Evolutionary conservation across 2,329 filamentous ascomycete genomes (phyloP).

Genomic region (Stemphylium beticola): DNA sequence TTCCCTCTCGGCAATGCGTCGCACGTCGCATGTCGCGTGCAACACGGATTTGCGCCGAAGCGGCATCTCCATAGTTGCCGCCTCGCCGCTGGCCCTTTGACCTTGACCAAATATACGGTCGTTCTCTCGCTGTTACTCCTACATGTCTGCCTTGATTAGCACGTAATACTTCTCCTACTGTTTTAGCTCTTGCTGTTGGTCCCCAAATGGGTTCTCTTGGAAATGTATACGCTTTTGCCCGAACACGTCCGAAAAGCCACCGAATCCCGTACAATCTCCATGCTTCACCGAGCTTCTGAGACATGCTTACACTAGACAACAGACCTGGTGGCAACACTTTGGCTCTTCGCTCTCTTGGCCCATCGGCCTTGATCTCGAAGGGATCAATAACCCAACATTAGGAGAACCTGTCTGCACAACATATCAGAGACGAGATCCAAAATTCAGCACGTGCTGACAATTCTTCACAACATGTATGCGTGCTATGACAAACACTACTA

Average conservation of each 20-base stretch:
- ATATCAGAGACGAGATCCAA: neutral
- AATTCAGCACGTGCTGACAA: conserved; percentile 22
- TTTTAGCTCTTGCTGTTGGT: neutral
- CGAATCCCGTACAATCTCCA: conserved; percentile 23
- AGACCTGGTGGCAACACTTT: neutral
- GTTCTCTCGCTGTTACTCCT: neutral
- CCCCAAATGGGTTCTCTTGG: neutral
- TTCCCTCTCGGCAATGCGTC: conserved; percentile 17
- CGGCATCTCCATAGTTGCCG: conserved; percentile 37
- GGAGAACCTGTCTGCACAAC: neutral
- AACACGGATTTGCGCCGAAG: conserved; percentile 28
- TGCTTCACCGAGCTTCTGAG: conserved; percentile 18
- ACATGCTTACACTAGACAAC: neutral
- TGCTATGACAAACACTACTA: conserved; percentile 15
- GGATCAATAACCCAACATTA: neutral
- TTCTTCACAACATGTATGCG: conserved; percentile 28
- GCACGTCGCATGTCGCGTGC: conserved; percentile 21
- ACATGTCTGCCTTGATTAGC: neutral
- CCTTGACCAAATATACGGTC: neutral
- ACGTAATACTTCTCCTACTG: neutral
- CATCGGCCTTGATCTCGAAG: neutral
- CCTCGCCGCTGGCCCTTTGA: conserved; percentile 6
- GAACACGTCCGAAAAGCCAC: conserved; percentile 22
- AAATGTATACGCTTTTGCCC: conserved; percentile 1
- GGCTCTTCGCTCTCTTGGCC: neutral